A percentile compares a stretch with the other conserved stretches of the same genome.
These are phyloP conservation scores for Xylaria sp. DNA, from an alignment of 2,329 filamentous ascomycete genomes.

Conservation along the genomic window DNA sequence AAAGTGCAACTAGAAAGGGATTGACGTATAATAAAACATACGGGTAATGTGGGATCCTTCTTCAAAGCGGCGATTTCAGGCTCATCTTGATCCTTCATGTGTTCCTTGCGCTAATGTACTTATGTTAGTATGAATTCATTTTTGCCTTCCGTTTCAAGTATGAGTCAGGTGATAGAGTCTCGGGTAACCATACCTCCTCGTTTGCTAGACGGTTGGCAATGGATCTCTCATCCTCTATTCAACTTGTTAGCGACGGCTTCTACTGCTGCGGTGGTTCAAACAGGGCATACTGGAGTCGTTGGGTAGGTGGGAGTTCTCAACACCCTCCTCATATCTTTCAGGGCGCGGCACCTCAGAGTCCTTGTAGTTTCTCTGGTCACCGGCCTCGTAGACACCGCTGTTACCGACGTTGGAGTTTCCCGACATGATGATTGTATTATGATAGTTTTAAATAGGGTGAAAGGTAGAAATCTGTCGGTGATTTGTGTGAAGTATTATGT, in stretches of 20 bases:
- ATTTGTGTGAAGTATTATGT: constrained; percentile 5
- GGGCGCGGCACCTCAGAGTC: constrained; percentile 61
- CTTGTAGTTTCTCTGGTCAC: constrained; percentile 76
- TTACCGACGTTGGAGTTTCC: constrained; percentile 73
- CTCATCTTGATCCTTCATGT: constrained; percentile 57
- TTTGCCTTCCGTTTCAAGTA: not conserved
- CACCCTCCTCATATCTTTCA: constrained; percentile 76
- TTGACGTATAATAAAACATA: constrained; percentile 45
- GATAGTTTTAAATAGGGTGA: constrained; percentile 13
- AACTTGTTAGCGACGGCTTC: not conserved
- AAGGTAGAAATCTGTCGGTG: not conserved
- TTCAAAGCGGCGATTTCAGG: constrained; percentile 57
- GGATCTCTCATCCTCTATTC: constrained; percentile 73
- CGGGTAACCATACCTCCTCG: constrained; percentile 61
- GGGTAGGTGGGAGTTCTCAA: constrained; percentile 72
- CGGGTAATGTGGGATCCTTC: constrained; percentile 69
- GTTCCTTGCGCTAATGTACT: constrained; percentile 39
- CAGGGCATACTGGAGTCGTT: constrained; percentile 74
- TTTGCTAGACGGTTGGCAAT: constrained; percentile 77
- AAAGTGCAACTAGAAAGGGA: not conserved
- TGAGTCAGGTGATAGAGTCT: constrained; percentile 7
- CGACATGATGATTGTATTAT: constrained; percentile 47
- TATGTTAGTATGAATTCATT: constrained; percentile 32
- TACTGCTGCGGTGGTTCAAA: too few relatives aligned
- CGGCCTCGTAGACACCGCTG: constrained; percentile 74